Percentiles rank a stretch among this genome's conserved stretches.
Conservation (phyloP, 2,329 filamentous ascomycete species). For the Penicillium sp. region DNA sequence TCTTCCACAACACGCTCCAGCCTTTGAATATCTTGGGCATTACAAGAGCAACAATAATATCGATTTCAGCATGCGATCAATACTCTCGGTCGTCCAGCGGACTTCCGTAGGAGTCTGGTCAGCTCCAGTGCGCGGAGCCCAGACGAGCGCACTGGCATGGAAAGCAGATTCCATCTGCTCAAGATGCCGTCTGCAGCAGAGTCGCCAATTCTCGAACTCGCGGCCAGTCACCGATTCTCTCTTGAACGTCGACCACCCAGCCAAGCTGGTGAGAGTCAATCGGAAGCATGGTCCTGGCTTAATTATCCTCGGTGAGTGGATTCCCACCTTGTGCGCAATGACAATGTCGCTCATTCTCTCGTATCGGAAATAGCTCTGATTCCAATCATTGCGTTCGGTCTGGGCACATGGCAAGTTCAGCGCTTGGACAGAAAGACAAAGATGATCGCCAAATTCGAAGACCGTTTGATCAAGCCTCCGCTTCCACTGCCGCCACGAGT, state of each 20-base stretch:
- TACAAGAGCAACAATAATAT: neutral
- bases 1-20: neutral
- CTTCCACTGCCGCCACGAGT: conserved; percentile 78
- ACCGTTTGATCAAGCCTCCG: conserved; percentile 78
- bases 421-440: conserved; percentile 91
- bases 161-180: conserved; percentile 30
- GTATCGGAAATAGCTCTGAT: conserved; percentile 60
- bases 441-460: conserved; percentile 83
- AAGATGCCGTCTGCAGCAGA: conserved; percentile 33
- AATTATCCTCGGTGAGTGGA: conserved; percentile 60
- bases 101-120: conserved; percentile 19
- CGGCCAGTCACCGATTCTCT: conserved; percentile 61
- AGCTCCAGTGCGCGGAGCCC: conserved; percentile 17
- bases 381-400: conserved; percentile 78
- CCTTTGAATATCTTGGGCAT: neutral
- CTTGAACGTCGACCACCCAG: conserved; percentile 81
- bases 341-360: conserved; percentile 6
- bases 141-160: conserved; percentile 14
- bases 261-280: conserved; percentile 69
- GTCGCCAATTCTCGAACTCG: conserved; percentile 40
- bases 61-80: conserved; percentile 21
- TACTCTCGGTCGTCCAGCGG: conserved; percentile 25
- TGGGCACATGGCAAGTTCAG: conserved; percentile 94
- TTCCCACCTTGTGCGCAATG: neutral
- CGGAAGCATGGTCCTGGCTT: conserved; percentile 73